Base-by-base conservation (phyloP, 495 filamentous ascomycete genomes). In the Daldinia concentrica region DNA sequence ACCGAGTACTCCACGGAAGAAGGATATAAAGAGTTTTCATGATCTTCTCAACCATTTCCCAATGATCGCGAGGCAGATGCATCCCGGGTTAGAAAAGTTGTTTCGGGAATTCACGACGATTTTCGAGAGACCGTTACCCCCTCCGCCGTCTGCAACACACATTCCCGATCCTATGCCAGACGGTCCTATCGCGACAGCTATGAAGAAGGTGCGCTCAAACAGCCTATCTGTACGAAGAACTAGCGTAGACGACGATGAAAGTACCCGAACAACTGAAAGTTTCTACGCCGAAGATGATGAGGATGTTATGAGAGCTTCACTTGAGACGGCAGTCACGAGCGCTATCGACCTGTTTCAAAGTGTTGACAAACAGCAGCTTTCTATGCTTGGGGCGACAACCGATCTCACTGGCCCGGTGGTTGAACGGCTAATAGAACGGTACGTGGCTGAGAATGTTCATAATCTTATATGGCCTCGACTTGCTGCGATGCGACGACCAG, bases 1-100 rank as follows among this genome's bases (percentile, higher is more conserved):
- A 51, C 67, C 77, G 26, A 80, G 83, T 27, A 66, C 82, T 26
- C 88, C 87, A 19, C 86, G 85, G 30, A 97, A 97, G 80, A 97
- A 97, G 79, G 91, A 97, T 70, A 90, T 99, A 68, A 92, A 89
- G 77, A 90, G 87, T 2, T 98, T 99, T 78, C 91, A 91, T 59
- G 95, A 98, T 62, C 84, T 99, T 50, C 85, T 99, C 41, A 92
- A 93, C 66, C 86, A 93, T 66, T 99, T 98, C 66, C 96, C 96
- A 11, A 93, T 96, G 87, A 99, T 99, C 70, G 94, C 95, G 34
- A 87, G 92, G 64, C 96, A 98, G 80, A 97, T 98, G 95, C 93
- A 97, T 74, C 87, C 90, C 1, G 96, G 96, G 0, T 81, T 99
- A 19, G 94, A 98, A 77, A 88, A 92, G 78, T 79, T 99, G 43